Base-by-base conservation (phyloP, 2,329 filamentous ascomycete species). In the Zymoseptoria passerinii region DNA sequence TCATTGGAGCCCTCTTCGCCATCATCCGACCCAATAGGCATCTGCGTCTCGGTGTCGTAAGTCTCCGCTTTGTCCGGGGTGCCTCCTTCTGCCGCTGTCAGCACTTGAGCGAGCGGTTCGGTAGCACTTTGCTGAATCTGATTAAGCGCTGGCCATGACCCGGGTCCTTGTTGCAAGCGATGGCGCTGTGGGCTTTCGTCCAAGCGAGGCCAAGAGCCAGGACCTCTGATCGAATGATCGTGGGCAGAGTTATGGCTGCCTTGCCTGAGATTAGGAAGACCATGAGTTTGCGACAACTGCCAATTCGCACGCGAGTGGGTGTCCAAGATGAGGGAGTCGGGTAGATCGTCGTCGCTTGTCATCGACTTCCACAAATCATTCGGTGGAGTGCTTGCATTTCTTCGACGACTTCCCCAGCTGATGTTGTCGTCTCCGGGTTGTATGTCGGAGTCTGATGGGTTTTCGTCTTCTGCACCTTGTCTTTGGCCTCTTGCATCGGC, bases 391-490 rank as follows among this genome's bases (percentile, higher is more conserved):
- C 61, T 64, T 7, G 58, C 54, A 53, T 68, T 65, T 53, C 67
- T 71, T 51, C 68, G 65, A 20, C 72, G 64, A 9, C 67, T 68
- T 8, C 68, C 66, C 70, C 70, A 74, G 50, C 70, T 72, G 28
- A 71, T 61, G 53, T 73, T 74, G 58, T 74, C 71, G 48, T 74
- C 72, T 4, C 72, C 72, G 23, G 67, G 61, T 18, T 66, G 63
- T 44, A 74, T 74, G 16, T 72, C 72, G 19, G 68, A 60, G 7
- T 64, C 61, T 2, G 60, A 54, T 29, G 61, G 50, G 54, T 58
- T 28, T 10, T 70, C 69, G 23, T 73, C 69, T 19, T 74, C 71
- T n/a, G 72, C 73, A 19, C 63, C 66, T 44, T n/a, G 35, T n/a
- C 35, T 44, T 1, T 44, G 13, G 10, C 35, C 5, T 44, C 6